phyloP scores from a whole-genome alignment of 371 early-diverging fungal species.

The Mortierella sp. region DNA sequence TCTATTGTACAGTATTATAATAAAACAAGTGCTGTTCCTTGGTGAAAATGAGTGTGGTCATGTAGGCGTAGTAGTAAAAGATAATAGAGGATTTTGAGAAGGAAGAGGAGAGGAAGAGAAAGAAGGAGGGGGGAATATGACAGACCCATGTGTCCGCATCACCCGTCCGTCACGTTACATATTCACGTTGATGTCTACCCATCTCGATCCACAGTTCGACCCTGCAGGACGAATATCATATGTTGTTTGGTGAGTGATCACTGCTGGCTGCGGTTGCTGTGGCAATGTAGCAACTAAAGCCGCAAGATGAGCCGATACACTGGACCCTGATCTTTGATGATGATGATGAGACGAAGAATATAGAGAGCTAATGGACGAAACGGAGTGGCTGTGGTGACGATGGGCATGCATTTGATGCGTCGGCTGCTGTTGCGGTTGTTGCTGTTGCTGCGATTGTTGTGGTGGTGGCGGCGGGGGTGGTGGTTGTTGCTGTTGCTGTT shows the following conservation, averaged over 20 bases:
- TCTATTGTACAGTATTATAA: too few relatives aligned
- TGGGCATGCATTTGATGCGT: constrained; percentile 28
- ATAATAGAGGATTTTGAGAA: neutral
- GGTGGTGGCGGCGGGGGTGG: constrained; percentile 12
- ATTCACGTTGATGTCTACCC: constrained; percentile 47
- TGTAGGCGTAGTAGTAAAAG: neutral
- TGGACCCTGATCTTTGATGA: constrained; percentile 28
- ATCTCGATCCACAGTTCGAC: constrained; percentile 36
- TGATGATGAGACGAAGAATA: constrained; percentile 20
- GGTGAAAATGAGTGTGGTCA: too few relatives aligned
- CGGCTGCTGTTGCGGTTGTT: constrained; percentile 19
- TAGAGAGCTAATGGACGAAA: constrained; percentile 31
- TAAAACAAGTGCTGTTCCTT: too few relatives aligned
- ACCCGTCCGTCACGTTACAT: constrained; percentile 10
- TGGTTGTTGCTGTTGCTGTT: constrained; percentile 21
- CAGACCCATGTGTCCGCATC: neutral
- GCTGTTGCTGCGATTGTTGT: constrained; percentile 12
- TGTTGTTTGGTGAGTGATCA: constrained; percentile 43
- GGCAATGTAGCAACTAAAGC: constrained; percentile 26
- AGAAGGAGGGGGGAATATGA: constrained; percentile 3
- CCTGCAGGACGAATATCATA: constrained; percentile 40
- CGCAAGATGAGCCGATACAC: constrained; percentile 33
- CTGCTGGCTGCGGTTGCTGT: constrained; percentile 52
- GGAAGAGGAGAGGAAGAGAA: neutral
- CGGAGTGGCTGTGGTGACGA: constrained; percentile 38